Evolutionary conservation across 164 flowering plant genomes (phyloP).

Genomic region (Vitis rupestris): DNA sequence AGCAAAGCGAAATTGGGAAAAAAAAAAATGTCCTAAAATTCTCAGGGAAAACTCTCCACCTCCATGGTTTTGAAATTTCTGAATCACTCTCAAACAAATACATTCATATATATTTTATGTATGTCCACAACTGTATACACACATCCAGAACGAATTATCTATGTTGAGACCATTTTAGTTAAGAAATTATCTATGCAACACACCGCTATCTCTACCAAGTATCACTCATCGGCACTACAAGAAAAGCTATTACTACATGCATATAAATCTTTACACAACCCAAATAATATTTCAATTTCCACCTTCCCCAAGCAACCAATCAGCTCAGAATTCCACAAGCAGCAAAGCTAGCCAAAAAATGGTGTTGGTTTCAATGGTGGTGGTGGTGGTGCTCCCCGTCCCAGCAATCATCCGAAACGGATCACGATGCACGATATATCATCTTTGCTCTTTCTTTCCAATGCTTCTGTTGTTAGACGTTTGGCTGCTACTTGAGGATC

Average conservation of each 20-base stretch:
- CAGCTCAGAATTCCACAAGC: background rate
- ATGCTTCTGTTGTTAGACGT: conserved; percentile 58
- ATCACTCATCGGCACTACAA: background rate
- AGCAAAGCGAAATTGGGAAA: too few species aligned
- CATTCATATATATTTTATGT: too few species aligned
- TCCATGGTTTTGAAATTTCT: too few species aligned
- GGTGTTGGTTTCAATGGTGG: background rate
- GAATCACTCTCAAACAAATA: too few species aligned
- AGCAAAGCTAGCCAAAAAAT: background rate
- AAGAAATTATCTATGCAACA: too few species aligned
- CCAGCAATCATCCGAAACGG: conserved; percentile 45
- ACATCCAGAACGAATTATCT: too few species aligned
- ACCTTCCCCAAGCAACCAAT: background rate
- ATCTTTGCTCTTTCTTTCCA: conserved; percentile 73
- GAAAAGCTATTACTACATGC: background rate
- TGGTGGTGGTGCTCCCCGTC: background rate
- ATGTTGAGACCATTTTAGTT: too few species aligned
- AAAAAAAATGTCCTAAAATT: too few species aligned
- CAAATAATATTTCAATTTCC: background rate
- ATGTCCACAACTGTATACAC: too few species aligned
- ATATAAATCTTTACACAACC: background rate
- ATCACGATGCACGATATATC: conserved; percentile 80
- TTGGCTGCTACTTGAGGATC: conserved; percentile 75
- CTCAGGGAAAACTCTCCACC: too few species aligned
- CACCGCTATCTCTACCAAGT: background rate